A percentile compares a stretch with the other conserved stretches of the same genome.
Conservation (phyloP, 2,329 filamentous ascomycete genomes). For the Westerdykella sp. region DNA sequence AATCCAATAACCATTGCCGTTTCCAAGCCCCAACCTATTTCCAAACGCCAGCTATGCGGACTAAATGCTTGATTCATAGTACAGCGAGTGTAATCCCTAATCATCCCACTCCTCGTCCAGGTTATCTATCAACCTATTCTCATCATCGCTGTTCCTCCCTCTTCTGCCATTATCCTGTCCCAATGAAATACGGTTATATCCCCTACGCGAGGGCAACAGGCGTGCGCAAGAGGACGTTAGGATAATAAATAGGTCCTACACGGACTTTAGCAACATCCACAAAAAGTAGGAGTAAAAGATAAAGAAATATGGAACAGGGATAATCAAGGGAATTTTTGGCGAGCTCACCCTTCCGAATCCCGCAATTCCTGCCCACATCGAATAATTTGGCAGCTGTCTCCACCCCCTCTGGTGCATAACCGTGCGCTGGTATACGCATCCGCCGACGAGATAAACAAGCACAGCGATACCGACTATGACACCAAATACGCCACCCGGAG, state of each 20-base stretch:
- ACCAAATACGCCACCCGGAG: constrained; percentile 72
- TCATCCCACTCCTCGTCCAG: constrained; percentile 97
- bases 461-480: constrained; percentile 76
- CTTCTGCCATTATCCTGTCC: constrained; percentile 38
- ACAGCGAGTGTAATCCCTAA: constrained; percentile 13
- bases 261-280: constrained; percentile 9
- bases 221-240: constrained; percentile 63
- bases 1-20: neutral
- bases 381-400: constrained; percentile 92
- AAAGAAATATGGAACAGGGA: neutral
- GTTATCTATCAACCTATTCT: constrained; percentile 92
- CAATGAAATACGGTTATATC: constrained; percentile 61
- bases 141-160: constrained; percentile 60
- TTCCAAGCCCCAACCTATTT: neutral
- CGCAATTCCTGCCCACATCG: constrained; percentile 82
- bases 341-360: constrained; percentile 67
- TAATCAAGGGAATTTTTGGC: neutral
- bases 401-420: constrained; percentile 92
- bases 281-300: too few relatives aligned
- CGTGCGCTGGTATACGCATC: constrained; percentile 90
- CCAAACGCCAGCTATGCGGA: neutral
- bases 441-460: constrained; percentile 82
- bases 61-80: neutral
- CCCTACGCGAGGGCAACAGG: constrained; percentile 57
- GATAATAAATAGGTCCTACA: constrained; percentile 57